Conservation (phyloP, 2,329 filamentous ascomycete species). For the Fusarium penzigii region DNA sequence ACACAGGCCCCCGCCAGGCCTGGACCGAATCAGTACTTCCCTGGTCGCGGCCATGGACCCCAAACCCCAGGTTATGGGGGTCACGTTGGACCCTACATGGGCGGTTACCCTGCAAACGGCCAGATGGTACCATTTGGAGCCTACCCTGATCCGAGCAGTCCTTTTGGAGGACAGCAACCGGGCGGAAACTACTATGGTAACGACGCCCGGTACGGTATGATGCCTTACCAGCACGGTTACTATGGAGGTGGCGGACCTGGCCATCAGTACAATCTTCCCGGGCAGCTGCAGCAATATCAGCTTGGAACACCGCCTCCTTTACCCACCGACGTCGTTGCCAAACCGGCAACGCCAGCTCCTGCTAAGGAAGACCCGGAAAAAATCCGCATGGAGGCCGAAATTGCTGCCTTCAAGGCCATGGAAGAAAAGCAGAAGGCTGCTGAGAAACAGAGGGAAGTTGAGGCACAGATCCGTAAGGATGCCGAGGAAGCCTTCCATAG, state of each 20-base stretch:
- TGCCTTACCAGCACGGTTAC: constrained; percentile 48
- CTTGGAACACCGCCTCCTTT: constrained; percentile 43
- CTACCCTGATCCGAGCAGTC: constrained; percentile 35
- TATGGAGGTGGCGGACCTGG: constrained; percentile 32
- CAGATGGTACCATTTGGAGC: constrained; percentile 52
- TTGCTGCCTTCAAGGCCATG: constrained; percentile 51
- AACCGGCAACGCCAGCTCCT: constrained; percentile 43
- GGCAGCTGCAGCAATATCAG: constrained; percentile 43
- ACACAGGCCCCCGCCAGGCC: constrained; percentile 10
- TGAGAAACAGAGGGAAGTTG: constrained; percentile 45
- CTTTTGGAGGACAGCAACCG: constrained; percentile 37
- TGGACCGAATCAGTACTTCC: constrained; percentile 30
- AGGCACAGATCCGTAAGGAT: constrained; percentile 47
- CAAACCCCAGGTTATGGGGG: constrained; percentile 43
- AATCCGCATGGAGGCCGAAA: constrained; percentile 60
- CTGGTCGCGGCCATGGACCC: constrained; percentile 31
- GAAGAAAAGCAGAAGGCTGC: constrained; percentile 48
- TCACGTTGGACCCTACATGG: constrained; percentile 47
- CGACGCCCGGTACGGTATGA: constrained; percentile 49
- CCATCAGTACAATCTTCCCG: constrained; percentile 31
- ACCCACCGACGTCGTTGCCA: constrained; percentile 37
- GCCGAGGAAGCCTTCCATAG: constrained; percentile 44
- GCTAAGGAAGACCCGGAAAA: constrained; percentile 56
- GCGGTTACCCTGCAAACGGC: constrained; percentile 37
- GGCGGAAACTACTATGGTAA: constrained; percentile 43